Percentiles rank a stretch among this genome's conserved stretches.
These are phyloP conservation scores for Ophiostoma sp. DNA, from an alignment of 2,329 filamentous ascomycete species.

Conservation along the genomic window DNA sequence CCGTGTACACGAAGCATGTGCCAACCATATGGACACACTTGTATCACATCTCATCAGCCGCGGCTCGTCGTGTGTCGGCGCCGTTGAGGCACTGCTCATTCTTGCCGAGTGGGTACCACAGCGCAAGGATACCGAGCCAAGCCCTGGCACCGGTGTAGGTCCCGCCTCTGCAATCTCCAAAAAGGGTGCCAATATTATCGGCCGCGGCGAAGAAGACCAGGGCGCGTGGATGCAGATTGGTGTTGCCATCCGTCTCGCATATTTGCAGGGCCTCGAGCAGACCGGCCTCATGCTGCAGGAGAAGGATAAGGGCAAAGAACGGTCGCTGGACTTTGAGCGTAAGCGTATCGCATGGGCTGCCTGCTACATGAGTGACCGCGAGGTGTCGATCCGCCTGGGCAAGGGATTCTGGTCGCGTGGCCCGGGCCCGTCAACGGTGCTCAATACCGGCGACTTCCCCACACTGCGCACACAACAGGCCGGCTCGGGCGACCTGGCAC, in stretches of 20 bases:
- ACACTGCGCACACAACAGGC: slow-evolving; percentile 54
- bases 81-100: slow-evolving; percentile 63
- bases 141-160: neutral
- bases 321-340: slow-evolving; percentile 53
- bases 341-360: slow-evolving; percentile 61
- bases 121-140: slow-evolving; percentile 33
- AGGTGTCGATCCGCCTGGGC: slow-evolving; percentile 66
- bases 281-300: slow-evolving; percentile 53
- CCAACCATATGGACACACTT: slow-evolving; percentile 63
- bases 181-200: slow-evolving; percentile 39
- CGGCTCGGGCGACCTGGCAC: slow-evolving; percentile 61
- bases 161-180: neutral
- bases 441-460: slow-evolving; percentile 62
- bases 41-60: slow-evolving; percentile 63
- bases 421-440: slow-evolving; percentile 59
- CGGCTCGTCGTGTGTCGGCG: slow-evolving; percentile 61
- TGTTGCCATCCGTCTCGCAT: slow-evolving; percentile 62
- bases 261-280: slow-evolving; percentile 64
- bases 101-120: slow-evolving; percentile 71
- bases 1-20: slow-evolving; percentile 59
- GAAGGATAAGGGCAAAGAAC: slow-evolving; percentile 46
- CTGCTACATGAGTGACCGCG: slow-evolving; percentile 61
- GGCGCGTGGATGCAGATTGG: slow-evolving; percentile 75
- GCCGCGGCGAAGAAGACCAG: slow-evolving; percentile 66
- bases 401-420: slow-evolving; percentile 70